Base-by-base conservation (phyloP, 2,329 filamentous ascomycete genomes). In the Aspergillus niger region DNA sequence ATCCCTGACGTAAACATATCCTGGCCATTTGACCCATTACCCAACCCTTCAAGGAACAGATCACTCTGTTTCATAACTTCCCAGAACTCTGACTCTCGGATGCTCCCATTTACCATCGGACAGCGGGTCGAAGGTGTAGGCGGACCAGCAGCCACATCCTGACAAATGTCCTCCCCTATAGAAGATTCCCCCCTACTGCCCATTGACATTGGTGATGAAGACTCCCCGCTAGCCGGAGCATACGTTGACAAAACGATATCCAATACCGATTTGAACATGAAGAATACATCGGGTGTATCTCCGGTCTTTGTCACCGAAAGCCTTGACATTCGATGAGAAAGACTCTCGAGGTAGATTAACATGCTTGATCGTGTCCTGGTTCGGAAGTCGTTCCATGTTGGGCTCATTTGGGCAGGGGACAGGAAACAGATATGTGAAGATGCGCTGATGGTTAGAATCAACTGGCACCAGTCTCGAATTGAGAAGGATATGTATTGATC, bases 251-350 rank as follows among this genome's bases (percentile, higher is more conserved):
- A 13, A 3, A 55, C 52, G 3, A 55, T 43, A n/a, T 55, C 52
- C n/a, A 55, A 17, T 1, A 55, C 52, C 38, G 52, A 55, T 8
- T 43, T 44, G 24, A 55, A 55, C 52, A 55, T 55, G 8, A 20
- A 20, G 4, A 22, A 55, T 11, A 20, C 4, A 20, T 55, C 52
- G 6, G 52, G 52, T 8, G 36, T n/a, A 2, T 32, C 52, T 5
- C 52, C 52, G 3, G 24, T 0, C 38, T 44, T 55, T 4, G 52
- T 15, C 8, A 44, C 38, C 2, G 52, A 55, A 13, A 55, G 22
- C 17, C 20, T 55, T 10, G 15, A 22, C 24, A 43, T 43, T 3
- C 52, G 26, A 13, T 55, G 52, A 6, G 38, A 44, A 24, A 55
- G 52, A 17, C 52, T 55, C 26, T 44, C 38, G 22, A 55, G 15